A percentile compares a stretch with the other conserved stretches of the same genome.
phyloP scores from a whole-genome alignment of 2,329 filamentous ascomycete species.

The Geosmithia putterillii region DNA sequence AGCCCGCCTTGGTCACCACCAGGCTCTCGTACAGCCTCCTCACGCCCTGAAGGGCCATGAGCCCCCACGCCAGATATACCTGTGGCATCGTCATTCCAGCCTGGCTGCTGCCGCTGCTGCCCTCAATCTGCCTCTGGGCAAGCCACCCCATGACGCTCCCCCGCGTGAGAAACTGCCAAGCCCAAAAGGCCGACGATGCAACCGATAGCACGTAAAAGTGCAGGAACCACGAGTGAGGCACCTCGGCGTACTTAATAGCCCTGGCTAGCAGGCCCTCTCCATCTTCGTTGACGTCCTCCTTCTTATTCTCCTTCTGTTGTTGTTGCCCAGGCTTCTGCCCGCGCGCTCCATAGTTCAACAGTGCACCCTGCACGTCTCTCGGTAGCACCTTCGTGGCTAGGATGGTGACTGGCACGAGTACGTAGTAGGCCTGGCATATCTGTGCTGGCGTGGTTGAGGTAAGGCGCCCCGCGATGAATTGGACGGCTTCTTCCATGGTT shows the following conservation, averaged over 20 bases:
- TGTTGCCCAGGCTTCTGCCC: constrained; percentile 6
- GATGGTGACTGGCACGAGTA: constrained; percentile 25
- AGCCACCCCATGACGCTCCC: constrained; percentile 41
- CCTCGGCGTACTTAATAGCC: constrained; percentile 29
- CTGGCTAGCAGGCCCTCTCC: constrained; percentile 14
- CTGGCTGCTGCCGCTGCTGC: neutral
- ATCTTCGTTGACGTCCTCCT: too few relatives aligned
- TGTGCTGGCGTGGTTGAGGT: constrained; percentile 11
- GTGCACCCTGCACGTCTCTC: constrained; percentile 23
- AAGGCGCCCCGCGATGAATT: neutral
- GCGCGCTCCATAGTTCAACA: constrained; percentile 40
- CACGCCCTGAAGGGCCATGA: constrained; percentile 65
- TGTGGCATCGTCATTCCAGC: constrained; percentile 44
- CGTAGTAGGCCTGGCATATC: constrained; percentile 34
- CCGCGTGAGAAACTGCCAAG: constrained; percentile 42
- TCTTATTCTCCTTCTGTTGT: constrained; percentile 1
- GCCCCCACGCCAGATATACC: constrained; percentile 51
- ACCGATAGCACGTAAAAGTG: constrained; percentile 76
- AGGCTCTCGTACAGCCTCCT: constrained; percentile 69
- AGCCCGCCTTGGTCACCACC: constrained; percentile 44
- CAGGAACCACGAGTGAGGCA: constrained; percentile 81
- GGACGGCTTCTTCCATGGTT: neutral
- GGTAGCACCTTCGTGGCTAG: constrained; percentile 31
- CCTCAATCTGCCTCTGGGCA: constrained; percentile 15
- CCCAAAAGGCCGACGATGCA: constrained; percentile 62